Base-by-base conservation (phyloP, 1,284 basidiomycete genomes). In the Ceratobasidium sp. region DNA sequence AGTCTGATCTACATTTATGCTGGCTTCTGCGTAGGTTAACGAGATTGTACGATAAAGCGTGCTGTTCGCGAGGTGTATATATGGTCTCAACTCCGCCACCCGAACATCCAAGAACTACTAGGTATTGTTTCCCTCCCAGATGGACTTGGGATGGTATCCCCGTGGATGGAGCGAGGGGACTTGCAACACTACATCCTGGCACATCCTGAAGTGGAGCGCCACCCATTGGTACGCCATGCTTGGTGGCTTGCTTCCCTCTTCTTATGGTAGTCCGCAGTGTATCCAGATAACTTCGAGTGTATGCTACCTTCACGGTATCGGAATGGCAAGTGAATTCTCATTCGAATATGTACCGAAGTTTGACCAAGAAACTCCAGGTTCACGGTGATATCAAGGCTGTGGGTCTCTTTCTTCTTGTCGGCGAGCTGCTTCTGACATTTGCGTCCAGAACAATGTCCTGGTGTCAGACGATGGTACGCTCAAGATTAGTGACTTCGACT, bases 141-240 rank as follows among this genome's bases (percentile, higher is more conserved):
- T 17, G 36, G n/a, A 44, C 56, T 69, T 45, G 53, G 53, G 9
- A 69, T 69, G 66, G 36, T 69, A 4, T 69, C 66, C 15, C 41
- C 51, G 2, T 69, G 66, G 66, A 29, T 69, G 24, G 66, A 31
- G 7, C 2, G 27, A 7, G 66, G 66, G 9, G 9, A 53, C 17
- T 9, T 69, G 19, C 33, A n/a, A 6, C 4, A 27, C 14, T 59
- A 57, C 19, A 17, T 69, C 5, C 9, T 19, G 36, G 36, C 17
- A 47, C 53, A 56, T 41, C 41, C 66, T 2, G 6, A 9, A 14
- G 51, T 48, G 4, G 6, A 41, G 36, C 36, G 36, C 36, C 36
- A 41, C 11, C 36, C 36, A 5, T 11, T 41, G 11, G 36, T 41
- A 11, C 4, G 36, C n/a, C 36, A 41, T 41, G 11, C 36, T 4